Evolutionary conservation across 73 alveolate species (phyloP).

Genomic region (Tetrahymena thermophila): DNA sequence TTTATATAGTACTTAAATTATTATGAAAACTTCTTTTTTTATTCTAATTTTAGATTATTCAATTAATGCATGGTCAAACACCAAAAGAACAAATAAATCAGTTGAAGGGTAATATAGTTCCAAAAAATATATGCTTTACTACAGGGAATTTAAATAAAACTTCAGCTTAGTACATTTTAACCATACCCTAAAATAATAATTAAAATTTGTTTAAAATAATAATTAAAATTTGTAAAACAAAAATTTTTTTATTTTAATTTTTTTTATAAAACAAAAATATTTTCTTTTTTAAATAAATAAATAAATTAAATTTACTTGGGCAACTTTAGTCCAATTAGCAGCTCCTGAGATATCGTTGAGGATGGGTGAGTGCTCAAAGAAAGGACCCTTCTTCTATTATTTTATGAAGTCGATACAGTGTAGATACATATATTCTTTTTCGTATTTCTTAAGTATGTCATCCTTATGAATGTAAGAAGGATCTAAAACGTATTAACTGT

Average conservation of each 20-base stretch:
- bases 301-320: background rate
- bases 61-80: background rate
- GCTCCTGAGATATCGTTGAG: constrained; percentile 89
- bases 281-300: no score
- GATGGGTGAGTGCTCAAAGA: constrained; percentile 95
- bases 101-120: constrained; percentile 59
- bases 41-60: background rate
- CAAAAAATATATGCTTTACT: constrained; percentile 92
- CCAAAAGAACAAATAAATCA: background rate
- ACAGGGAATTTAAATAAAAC: constrained; percentile 91
- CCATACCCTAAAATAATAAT: constrained; percentile 62
- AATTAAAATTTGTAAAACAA: no score
- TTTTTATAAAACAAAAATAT: background rate
- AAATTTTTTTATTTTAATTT: no score
- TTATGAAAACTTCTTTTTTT: background rate
- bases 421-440: constrained; percentile 79
- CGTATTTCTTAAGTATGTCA: constrained; percentile 49
- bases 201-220: background rate
- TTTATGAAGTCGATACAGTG: constrained; percentile 86
- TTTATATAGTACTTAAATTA: background rate
- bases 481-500: constrained; percentile 41
- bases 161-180: constrained; percentile 94
- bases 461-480: constrained; percentile 83
- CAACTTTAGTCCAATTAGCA: constrained; percentile 74
- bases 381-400: constrained; percentile 86